These are phyloP conservation scores for Fallopia convolvulus DNA, from an alignment of 148 eudicot species.

Conservation along the genomic window DNA sequence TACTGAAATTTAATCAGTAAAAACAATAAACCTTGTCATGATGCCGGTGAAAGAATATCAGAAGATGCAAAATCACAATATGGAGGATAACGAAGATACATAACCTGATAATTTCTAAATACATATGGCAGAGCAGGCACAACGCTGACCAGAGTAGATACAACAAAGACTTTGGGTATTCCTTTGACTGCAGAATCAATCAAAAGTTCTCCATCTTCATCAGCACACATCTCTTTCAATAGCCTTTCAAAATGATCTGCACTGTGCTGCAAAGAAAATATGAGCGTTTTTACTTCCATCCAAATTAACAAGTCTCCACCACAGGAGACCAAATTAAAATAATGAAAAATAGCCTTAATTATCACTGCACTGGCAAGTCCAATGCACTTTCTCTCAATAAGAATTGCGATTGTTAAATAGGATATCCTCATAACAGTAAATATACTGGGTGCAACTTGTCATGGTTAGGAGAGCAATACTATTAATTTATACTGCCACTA, in stretches of 20 bases:
- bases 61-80: neutral
- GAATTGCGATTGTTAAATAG: neutral
- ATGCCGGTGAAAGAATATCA: constrained; percentile 3
- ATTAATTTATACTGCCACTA: neutral
- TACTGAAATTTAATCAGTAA: constrained; percentile 43
- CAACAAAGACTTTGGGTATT: constrained; percentile 88
- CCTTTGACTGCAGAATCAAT: constrained; percentile 89
- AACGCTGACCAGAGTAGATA: constrained; percentile 84
- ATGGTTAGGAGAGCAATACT: neutral
- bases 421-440: neutral
- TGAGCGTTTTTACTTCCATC: constrained; percentile 15
- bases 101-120: constrained; percentile 97
- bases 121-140: constrained; percentile 93
- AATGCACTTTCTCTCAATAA: neutral
- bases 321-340: neutral
- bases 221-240: constrained; percentile 94
- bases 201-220: constrained; percentile 89
- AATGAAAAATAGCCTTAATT: neutral
- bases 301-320: constrained; percentile 9
- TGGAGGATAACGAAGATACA: neutral
- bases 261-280: constrained; percentile 83
- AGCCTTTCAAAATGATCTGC: constrained; percentile 96
- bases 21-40: constrained; percentile 3
- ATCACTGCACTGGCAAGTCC: neutral
- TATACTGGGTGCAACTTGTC: neutral